phyloP scores from a whole-genome alignment of 2,329 filamentous ascomycete species.

The Paracoccidioides lutzii region DNA sequence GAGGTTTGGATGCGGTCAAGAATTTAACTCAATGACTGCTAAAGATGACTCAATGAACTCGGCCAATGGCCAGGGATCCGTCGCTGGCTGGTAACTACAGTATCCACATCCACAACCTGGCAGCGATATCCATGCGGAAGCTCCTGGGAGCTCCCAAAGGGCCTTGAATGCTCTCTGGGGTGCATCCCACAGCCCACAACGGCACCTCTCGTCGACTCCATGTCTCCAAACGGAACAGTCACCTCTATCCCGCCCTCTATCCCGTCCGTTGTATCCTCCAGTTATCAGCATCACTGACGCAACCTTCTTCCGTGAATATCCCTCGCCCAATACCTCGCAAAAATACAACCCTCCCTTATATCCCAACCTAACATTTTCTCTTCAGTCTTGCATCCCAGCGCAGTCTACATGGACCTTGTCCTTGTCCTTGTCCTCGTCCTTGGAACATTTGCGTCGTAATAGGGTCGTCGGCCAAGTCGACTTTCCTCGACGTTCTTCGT shows the following conservation, averaged over 20 bases:
- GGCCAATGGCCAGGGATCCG: background rate
- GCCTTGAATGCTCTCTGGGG: background rate
- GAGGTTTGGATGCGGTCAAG: conserved; percentile 6
- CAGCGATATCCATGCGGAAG: background rate
- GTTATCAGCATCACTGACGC: conserved; percentile 62
- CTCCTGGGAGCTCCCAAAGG: background rate
- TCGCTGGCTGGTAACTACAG: background rate
- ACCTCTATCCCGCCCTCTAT: background rate
- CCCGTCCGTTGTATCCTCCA: conserved; percentile 26
- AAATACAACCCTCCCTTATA: conserved; percentile 61
- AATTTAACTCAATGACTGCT: no score
- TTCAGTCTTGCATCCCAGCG: conserved; percentile 40
- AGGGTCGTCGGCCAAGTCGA: conserved; percentile 67
- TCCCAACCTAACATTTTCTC: conserved; percentile 52
- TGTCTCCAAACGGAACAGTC: background rate
- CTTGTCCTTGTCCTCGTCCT: conserved; percentile 11
- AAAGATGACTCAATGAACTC: no score
- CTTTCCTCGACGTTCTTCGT: conserved; percentile 64
- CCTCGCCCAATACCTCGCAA: conserved; percentile 35
- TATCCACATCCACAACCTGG: background rate
- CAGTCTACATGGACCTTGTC: conserved; percentile 9
- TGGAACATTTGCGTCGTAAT: conserved; percentile 70
- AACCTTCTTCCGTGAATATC: conserved; percentile 71
- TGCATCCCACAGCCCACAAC: background rate
- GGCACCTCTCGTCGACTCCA: background rate